Percentiles rank a stretch among this genome's conserved stretches.
Evolutionary conservation across 2,329 filamentous ascomycete species (phyloP).

Genomic region (Xylariaceae sp.): DNA sequence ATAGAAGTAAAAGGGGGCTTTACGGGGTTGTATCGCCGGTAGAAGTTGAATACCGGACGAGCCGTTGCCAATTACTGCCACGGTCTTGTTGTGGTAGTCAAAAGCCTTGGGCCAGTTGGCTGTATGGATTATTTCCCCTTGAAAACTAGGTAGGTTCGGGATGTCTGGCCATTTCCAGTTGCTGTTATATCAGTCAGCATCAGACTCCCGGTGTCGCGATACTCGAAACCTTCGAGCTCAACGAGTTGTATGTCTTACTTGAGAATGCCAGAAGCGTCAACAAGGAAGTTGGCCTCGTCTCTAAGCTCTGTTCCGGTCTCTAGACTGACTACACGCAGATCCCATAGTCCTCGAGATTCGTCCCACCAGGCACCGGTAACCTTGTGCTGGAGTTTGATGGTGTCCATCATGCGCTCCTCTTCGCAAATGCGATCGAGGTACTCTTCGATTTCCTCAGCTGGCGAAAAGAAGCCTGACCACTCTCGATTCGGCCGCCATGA

Average conservation of each 20-base stretch:
- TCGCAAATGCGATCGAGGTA: slow-evolving; percentile 47
- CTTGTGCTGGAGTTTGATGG: slow-evolving; percentile 39
- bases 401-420: slow-evolving; percentile 41
- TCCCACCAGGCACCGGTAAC: slow-evolving; percentile 42
- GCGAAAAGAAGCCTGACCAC: slow-evolving; percentile 55
- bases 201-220: not conserved
- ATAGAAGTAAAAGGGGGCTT: slow-evolving; percentile 6
- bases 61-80: slow-evolving; percentile 55
- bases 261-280: slow-evolving; percentile 48
- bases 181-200: slow-evolving; percentile 24
- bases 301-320: slow-evolving; percentile 34
- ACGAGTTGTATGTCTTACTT: slow-evolving; percentile 36
- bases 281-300: slow-evolving; percentile 43
- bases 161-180: slow-evolving; percentile 51
- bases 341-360: slow-evolving; percentile 38
- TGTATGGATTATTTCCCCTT: slow-evolving; percentile 48
- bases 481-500: slow-evolving; percentile 55
- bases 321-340: slow-evolving; percentile 35
- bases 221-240: not conserved
- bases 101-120: slow-evolving; percentile 49
- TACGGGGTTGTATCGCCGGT: slow-evolving; percentile 43
- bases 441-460: slow-evolving; percentile 49
- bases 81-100: slow-evolving; percentile 44
- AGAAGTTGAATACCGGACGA: slow-evolving; percentile 51
- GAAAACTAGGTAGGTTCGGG: slow-evolving; percentile 39